Evolutionary conservation across 129 eudicot genomes (phyloP).

Genomic region (Heracleum sosnowskyi): DNA sequence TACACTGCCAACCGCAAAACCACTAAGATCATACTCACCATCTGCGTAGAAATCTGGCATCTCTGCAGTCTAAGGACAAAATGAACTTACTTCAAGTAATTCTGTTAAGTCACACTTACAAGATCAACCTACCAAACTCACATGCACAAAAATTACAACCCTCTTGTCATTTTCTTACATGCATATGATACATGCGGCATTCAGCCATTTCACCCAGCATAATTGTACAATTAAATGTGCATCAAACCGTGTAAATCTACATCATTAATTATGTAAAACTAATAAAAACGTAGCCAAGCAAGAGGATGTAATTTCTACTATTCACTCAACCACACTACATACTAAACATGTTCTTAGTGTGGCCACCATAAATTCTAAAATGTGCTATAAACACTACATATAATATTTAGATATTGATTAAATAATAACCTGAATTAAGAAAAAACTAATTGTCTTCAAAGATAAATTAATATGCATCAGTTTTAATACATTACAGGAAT

Average conservation of each 20-base stretch:
- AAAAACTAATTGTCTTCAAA: background rate
- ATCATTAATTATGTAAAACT: background rate
- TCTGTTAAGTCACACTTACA: background rate
- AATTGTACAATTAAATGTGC: background rate
- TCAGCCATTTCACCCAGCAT: background rate
- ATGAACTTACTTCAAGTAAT: conserved; percentile 10
- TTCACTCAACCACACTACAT: background rate
- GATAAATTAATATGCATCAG: too few species aligned
- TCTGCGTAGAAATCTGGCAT: conserved; percentile 91
- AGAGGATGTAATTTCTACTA: too few species aligned
- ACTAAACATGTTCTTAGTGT: background rate
- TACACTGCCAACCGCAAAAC: conserved; percentile 86
- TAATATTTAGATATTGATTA: background rate
- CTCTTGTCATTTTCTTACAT: background rate
- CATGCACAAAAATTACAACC: background rate
- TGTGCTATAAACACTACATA: background rate
- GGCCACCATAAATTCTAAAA: background rate
- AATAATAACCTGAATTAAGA: background rate
- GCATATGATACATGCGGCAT: background rate
- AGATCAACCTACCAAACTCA: background rate
- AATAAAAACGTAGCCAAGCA: background rate
- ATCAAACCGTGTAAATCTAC: background rate
- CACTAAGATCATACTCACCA: conserved; percentile 93
- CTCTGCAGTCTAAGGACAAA: conserved; percentile 77
- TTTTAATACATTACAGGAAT: background rate